phyloP scores from a whole-genome alignment of 2,329 filamentous ascomycete species.

The Phialemonium atrogriseum region DNA sequence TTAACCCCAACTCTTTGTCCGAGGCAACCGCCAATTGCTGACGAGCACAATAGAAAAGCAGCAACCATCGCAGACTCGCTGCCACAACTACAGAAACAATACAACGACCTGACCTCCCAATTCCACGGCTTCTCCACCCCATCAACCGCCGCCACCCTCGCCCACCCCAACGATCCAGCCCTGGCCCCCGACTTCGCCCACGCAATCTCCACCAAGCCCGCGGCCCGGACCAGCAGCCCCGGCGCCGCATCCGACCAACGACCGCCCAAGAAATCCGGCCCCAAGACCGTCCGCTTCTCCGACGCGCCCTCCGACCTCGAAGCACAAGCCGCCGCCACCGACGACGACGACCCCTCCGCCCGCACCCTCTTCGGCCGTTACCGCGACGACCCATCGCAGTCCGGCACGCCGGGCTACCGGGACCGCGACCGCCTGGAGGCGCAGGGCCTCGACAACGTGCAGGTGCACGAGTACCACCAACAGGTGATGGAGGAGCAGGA shows the following conservation, averaged over 20 bases:
- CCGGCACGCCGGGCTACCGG: constrained; percentile 47
- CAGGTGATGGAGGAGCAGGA: constrained; percentile 84
- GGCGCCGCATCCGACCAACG: no score
- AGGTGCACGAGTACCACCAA: constrained; percentile 79
- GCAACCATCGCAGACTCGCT: constrained; percentile 55
- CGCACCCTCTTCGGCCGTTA: constrained; percentile 56
- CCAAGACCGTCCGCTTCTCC: constrained; percentile 79
- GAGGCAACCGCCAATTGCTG: constrained; percentile 1
- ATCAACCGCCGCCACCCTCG: constrained; percentile 40
- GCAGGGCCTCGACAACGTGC: constrained; percentile 61
- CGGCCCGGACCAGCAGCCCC: constrained; percentile 21
- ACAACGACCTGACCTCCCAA: constrained; percentile 68
- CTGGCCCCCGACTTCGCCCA: constrained; percentile 57
- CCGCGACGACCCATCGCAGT: constrained; percentile 56
- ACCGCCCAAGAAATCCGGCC: constrained; percentile 16
- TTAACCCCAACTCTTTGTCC: constrained; percentile 1
- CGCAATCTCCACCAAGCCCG: constrained; percentile 37
- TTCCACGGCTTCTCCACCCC: constrained; percentile 60
- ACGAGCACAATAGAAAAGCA: constrained; percentile 37
- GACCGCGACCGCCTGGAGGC: constrained; percentile 46
- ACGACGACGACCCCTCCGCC: constrained; percentile 35
- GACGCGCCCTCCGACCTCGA: constrained; percentile 43
- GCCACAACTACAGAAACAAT: constrained; percentile 62
- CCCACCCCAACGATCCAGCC: constrained; percentile 55
- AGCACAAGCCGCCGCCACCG: constrained; percentile 28